These are phyloP conservation scores for Alloteropsis semialata DNA, from an alignment of 176 grass and related monocot species.

Conservation along the genomic window DNA sequence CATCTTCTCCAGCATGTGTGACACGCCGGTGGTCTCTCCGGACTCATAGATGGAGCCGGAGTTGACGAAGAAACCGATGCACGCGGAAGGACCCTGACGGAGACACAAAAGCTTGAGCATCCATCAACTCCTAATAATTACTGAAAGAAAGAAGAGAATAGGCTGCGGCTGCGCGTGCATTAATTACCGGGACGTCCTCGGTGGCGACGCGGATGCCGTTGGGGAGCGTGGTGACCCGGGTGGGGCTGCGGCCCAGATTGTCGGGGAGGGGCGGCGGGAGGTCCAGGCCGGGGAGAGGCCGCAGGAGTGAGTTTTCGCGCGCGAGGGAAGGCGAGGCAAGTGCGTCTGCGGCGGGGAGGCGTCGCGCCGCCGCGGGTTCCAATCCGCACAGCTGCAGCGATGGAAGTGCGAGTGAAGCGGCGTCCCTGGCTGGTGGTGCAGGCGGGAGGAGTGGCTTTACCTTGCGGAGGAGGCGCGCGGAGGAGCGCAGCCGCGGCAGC, in stretches of 20 bases:
- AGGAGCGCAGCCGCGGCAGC: slow-evolving; percentile 45
- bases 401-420: not conserved
- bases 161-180: not conserved
- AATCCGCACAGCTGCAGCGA: slow-evolving; percentile 18
- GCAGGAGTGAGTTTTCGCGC: slow-evolving; percentile 44
- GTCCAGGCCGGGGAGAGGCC: slow-evolving; percentile 46
- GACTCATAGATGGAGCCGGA: slow-evolving; percentile 86
- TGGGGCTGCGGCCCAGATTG: slow-evolving; percentile 40
- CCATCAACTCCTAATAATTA: not conserved
- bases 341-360: slow-evolving; percentile 21
- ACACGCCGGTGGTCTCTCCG: slow-evolving; percentile 36
- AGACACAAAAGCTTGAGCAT: slow-evolving; percentile 5
- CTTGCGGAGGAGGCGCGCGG: slow-evolving; percentile 34
- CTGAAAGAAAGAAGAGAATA: not conserved
- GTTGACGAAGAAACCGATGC: slow-evolving; percentile 66
- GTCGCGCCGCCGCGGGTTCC: slow-evolving; percentile 4
- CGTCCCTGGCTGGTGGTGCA: no score
- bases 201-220: slow-evolving; percentile 80
- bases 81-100: slow-evolving; percentile 68
- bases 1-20: slow-evolving; percentile 70
- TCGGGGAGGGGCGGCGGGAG: slow-evolving; percentile 50
- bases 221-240: slow-evolving; percentile 73
- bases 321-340: slow-evolving; percentile 23
- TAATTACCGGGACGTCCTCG: slow-evolving; percentile 71
- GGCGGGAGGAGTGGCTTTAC: not conserved